Conservation (phyloP, 352 stramenopile genomes). For the Phytophthora ramorum region DNA sequence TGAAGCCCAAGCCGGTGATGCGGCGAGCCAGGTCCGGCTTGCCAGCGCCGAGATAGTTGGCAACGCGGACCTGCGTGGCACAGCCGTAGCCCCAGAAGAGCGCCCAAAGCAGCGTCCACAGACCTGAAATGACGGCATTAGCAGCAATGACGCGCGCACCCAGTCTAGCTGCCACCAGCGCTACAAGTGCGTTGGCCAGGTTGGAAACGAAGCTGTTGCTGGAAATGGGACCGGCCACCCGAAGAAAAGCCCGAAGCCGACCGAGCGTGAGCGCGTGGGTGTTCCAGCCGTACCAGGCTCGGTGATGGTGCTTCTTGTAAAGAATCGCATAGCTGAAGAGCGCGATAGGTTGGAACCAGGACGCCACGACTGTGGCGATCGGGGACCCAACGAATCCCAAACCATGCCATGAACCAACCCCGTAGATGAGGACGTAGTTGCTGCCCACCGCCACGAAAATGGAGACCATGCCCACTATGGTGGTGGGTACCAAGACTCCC, state of each 20-base stretch:
- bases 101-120: constrained; percentile 76
- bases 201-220: constrained; percentile 83
- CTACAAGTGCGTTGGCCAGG: constrained; percentile 69
- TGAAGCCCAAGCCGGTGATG: constrained; percentile 60
- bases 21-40: constrained; percentile 55
- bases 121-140: constrained; percentile 72
- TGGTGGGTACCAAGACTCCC: constrained; percentile 69
- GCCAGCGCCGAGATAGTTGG: constrained; percentile 76
- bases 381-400: constrained; percentile 85
- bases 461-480: constrained; percentile 63
- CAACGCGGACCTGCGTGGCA: constrained; percentile 78
- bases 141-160: constrained; percentile 65
- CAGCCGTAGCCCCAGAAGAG: constrained; percentile 86
- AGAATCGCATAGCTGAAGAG: constrained; percentile 68
- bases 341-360: constrained; percentile 75
- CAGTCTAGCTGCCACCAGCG: constrained; percentile 70
- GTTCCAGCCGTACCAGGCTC: constrained; percentile 72
- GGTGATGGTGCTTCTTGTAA: constrained; percentile 62
- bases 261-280: constrained; percentile 46
- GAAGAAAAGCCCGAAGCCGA: constrained; percentile 52
- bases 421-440: constrained; percentile 84
- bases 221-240: constrained; percentile 67
- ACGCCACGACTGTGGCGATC: constrained; percentile 76
- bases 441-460: constrained; percentile 61
- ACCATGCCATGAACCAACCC: constrained; percentile 51